Evolutionary conservation across 2,329 filamentous ascomycete genomes (phyloP).

Genomic region (Metarhizium rileyi): DNA sequence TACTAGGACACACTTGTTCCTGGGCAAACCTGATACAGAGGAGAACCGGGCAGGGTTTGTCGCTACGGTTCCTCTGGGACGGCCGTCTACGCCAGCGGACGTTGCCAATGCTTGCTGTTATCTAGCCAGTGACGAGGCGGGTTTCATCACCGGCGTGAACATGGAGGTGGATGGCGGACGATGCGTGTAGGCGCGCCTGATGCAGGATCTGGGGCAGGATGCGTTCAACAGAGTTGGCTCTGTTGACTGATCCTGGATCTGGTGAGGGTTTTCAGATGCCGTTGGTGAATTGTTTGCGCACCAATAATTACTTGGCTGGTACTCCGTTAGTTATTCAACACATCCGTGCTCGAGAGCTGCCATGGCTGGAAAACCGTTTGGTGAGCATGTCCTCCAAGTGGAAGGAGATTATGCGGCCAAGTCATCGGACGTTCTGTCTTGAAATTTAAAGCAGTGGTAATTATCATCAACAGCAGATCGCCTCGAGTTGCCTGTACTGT

Average conservation of each 20-base stretch:
- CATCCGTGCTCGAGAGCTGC: conserved; percentile 3
- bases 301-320: conserved; percentile 20
- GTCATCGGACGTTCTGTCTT: conserved; percentile 21
- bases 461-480: conserved; percentile 15
- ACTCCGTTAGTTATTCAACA: no score
- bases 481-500: conserved; percentile 17
- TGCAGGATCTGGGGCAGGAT: no score
- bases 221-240: conserved; percentile 16
- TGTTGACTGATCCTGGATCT: conserved; percentile 10
- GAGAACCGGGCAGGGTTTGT: conserved; percentile 49
- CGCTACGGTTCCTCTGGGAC: conserved; percentile 43
- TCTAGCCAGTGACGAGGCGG: conserved; percentile 60
- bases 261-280: conserved; percentile 11
- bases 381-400: conserved; percentile 14
- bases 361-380: conserved; percentile 3
- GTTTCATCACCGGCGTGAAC: conserved; percentile 31
- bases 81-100: conserved; percentile 49
- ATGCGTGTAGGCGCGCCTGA: conserved; percentile 18
- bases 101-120: conserved; percentile 63
- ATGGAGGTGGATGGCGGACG: conserved; percentile 12
- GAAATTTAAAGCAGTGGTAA: conserved; percentile 21
- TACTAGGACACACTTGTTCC: conserved; percentile 36
- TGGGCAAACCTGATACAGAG: conserved; percentile 52
- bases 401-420: conserved; percentile 19
- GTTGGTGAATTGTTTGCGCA: conserved; percentile 18